A percentile compares a stretch with the other conserved stretches of the same genome.
These are phyloP conservation scores for Coprinopsis sp. DNA, from an alignment of 768 basidiomycete species.

Conservation along the genomic window DNA sequence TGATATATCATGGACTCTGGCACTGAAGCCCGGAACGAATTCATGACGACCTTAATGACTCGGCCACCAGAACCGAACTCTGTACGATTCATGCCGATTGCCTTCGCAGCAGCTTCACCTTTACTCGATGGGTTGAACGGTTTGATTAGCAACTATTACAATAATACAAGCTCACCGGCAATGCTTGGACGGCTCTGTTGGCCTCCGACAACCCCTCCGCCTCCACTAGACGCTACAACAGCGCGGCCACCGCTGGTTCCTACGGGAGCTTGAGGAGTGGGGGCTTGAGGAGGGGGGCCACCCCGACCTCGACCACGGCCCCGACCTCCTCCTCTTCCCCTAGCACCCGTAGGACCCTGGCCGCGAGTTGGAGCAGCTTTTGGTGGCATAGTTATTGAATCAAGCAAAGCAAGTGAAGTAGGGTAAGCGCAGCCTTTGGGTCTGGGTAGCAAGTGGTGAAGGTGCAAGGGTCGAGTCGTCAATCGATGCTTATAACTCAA, in stretches of 20 bases:
- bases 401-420: slow-evolving; percentile 10
- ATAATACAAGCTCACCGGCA: slow-evolving; percentile 7
- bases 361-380: slow-evolving; percentile 4
- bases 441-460: no score
- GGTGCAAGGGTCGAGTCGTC: no score
- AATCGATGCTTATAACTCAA: no score
- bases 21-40: slow-evolving; percentile 44
- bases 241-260: slow-evolving; percentile 1
- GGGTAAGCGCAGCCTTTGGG: no score
- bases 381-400: slow-evolving; percentile 9
- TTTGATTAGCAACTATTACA: not conserved
- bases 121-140: not conserved
- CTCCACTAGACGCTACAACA: slow-evolving; percentile 1
- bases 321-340: not conserved
- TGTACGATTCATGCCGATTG: slow-evolving; percentile 60
- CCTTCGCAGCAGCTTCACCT: slow-evolving; percentile 25
- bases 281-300: not conserved
- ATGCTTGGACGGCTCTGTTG: slow-evolving; percentile 7
- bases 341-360: not conserved
- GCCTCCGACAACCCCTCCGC: slow-evolving; percentile 6
- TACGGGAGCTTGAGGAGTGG: not conserved
- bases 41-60: slow-evolving; percentile 31
- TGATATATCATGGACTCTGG: slow-evolving; percentile 59
- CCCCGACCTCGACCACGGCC: not conserved
- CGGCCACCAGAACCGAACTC: slow-evolving; percentile 43